phyloP scores from a whole-genome alignment of 2,329 filamentous ascomycete genomes.

The Fusarium musae region DNA sequence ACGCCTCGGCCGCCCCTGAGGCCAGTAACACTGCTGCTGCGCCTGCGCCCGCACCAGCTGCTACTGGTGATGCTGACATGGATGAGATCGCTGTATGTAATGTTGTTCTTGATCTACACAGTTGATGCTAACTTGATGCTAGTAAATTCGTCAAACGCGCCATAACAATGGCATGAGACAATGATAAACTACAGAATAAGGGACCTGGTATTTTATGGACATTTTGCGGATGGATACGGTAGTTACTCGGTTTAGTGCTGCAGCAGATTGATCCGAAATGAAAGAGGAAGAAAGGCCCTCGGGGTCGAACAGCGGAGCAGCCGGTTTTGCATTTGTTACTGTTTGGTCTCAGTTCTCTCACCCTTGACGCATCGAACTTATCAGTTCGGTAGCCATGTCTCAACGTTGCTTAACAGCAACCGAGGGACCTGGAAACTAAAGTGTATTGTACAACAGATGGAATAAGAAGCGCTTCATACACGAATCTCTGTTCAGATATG shows the following conservation, averaged over 20 bases:
- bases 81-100: slow-evolving; percentile 67
- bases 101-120: too few relatives aligned
- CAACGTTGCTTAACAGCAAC: not conserved
- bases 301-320: slow-evolving; percentile 34
- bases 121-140: slow-evolving; percentile 17
- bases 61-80: slow-evolving; percentile 70
- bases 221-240: slow-evolving; percentile 23
- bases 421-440: not conserved
- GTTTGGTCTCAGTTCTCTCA: slow-evolving; percentile 35
- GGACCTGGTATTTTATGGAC: slow-evolving; percentile 21
- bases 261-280: slow-evolving; percentile 37
- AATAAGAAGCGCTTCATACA: slow-evolving; percentile 25
- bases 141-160: slow-evolving; percentile 24
- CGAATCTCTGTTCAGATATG: not conserved
- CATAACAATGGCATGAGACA: not conserved
- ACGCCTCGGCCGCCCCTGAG: slow-evolving; percentile 57
- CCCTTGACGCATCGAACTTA: slow-evolving; percentile 9
- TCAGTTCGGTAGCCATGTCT: not conserved
- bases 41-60: slow-evolving; percentile 57
- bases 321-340: slow-evolving; percentile 43
- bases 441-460: slow-evolving; percentile 41
- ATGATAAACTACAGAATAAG: slow-evolving; percentile 40
- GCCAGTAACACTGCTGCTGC: slow-evolving; percentile 58
- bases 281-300: slow-evolving; percentile 18
- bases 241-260: slow-evolving; percentile 30